Base-by-base conservation (phyloP, 2,329 filamentous ascomycete genomes). In the Diaporthe vaccinii region DNA sequence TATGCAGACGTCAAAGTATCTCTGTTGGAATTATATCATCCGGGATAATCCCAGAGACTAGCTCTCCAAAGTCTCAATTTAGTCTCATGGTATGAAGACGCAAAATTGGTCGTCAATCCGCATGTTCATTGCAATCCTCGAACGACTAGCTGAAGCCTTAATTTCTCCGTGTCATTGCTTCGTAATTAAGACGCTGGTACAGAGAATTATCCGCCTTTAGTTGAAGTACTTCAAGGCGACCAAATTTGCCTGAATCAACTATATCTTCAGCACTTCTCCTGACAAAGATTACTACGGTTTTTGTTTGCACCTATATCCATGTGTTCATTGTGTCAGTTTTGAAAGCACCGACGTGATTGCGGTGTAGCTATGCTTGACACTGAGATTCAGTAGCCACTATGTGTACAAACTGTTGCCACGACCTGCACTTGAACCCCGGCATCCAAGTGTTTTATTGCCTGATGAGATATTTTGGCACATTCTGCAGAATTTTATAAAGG, bases 1-100 rank as follows among this genome's bases (percentile, higher is more conserved):
- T 17, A 2, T 3, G 17, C 9, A 4, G 12, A 3, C 14, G n/a
- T 17, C 14, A 17, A 17, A 3, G 28, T 8, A 7, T 4, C 2
- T 31, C 14, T 17, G 17, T 25, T 55, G 5, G 1, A 22, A 22
- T 49, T 2, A 49, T 22, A 9, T 49, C 44, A 22, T 22, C 44
- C 22, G 20, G 7, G 8, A 49, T 49, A 7, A 10, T 49, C 3
- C 8, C 20, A 22, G 7, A 49, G 20, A 49, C 20, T 3, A 7
- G 44, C 44, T 7, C 15, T 44, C 41, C 15, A 44, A 17, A 44
- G 17, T 20, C 41, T 44, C 15, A 20, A 20, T 44, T 20, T 6
- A 20, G 6, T 20, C 17, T 44, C 41, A 44, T 44, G 5, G 4
- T 44, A 44, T 44, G 41, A 44, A 44, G 41, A 22, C 20, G 7